A percentile compares a stretch with the other conserved stretches of the same genome.
Conservation (phyloP, 257 asterid genomes). For the Henckelia pumila region DNA sequence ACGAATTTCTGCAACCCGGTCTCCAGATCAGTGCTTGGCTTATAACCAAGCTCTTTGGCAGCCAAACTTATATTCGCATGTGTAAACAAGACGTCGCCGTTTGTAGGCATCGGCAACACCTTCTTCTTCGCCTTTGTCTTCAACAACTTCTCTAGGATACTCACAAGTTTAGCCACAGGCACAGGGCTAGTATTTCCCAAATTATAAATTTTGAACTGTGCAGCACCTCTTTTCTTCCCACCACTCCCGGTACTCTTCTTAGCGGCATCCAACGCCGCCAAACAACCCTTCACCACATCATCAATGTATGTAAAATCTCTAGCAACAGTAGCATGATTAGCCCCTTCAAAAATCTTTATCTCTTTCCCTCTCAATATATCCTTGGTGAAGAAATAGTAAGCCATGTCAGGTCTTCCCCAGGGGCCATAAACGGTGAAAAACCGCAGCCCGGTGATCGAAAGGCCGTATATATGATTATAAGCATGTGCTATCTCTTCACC, state of each 20-base stretch:
- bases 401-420: conserved; percentile 94
- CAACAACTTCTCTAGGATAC: conserved; percentile 66
- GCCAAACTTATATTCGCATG: conserved; percentile 76
- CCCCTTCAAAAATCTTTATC: conserved; percentile 66
- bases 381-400: conserved; percentile 72
- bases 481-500: conserved; percentile 84
- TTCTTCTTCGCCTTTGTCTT: conserved; percentile 60
- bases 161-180: conserved; percentile 58
- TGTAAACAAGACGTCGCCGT: conserved; percentile 69
- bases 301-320: conserved; percentile 81
- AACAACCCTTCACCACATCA: conserved; percentile 80
- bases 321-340: conserved; percentile 64
- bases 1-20: conserved; percentile 67
- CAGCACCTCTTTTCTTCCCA: conserved; percentile 55
- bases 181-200: conserved; percentile 72
- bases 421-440: conserved; percentile 90
- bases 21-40: conserved; percentile 60
- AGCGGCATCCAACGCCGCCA: conserved; percentile 64
- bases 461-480: conserved; percentile 75
- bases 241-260: conserved; percentile 71
- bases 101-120: conserved; percentile 56
- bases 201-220: conserved; percentile 61
- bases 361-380: conserved; percentile 70
- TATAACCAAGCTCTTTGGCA: conserved; percentile 59
- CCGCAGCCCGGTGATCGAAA: conserved; percentile 68